Conservation (phyloP, 2,329 filamentous ascomycete genomes). For the Claviceps pazoutovae region DNA sequence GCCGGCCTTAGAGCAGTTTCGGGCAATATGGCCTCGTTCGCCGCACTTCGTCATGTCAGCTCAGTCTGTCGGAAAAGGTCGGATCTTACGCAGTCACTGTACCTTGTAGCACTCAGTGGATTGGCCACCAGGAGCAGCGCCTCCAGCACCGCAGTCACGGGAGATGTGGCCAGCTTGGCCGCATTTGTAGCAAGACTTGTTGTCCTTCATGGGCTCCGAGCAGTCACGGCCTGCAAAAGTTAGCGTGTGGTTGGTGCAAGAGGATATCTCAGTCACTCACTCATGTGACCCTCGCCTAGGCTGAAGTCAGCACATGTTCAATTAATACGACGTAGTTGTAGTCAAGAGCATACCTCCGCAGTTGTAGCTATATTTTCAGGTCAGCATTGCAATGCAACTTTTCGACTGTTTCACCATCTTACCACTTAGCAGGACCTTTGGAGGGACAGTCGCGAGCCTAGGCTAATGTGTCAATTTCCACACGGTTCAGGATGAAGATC, state of each 20-base stretch:
- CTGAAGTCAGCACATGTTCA: constrained; percentile 12
- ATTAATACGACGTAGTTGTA: neutral
- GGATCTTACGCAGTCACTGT: neutral
- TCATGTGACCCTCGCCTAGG: constrained; percentile 58
- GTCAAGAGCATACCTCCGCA: constrained; percentile 51
- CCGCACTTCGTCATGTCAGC: constrained; percentile 49
- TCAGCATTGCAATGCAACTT: constrained; percentile 9
- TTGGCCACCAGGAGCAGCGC: constrained; percentile 31
- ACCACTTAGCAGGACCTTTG: constrained; percentile 74
- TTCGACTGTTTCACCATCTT: constrained; percentile 19
- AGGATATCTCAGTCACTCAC: constrained; percentile 32
- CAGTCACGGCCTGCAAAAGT: constrained; percentile 65
- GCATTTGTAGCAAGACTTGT: constrained; percentile 63
- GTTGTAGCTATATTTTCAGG: constrained; percentile 52
- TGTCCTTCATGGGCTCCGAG: constrained; percentile 78
- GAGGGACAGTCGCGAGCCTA: constrained; percentile 77
- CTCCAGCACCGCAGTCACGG: constrained; percentile 60
- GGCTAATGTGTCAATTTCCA: constrained; percentile 9
- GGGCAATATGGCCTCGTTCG: constrained; percentile 90
- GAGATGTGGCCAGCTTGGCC: constrained; percentile 81
- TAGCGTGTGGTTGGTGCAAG: neutral
- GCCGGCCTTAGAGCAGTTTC: constrained; percentile 62
- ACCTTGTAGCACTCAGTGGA: constrained; percentile 82
- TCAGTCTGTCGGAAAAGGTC: neutral
- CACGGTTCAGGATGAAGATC: neutral